phyloP scores from a whole-genome alignment of 2,329 filamentous ascomycete species.

The Saccharata proteae region DNA sequence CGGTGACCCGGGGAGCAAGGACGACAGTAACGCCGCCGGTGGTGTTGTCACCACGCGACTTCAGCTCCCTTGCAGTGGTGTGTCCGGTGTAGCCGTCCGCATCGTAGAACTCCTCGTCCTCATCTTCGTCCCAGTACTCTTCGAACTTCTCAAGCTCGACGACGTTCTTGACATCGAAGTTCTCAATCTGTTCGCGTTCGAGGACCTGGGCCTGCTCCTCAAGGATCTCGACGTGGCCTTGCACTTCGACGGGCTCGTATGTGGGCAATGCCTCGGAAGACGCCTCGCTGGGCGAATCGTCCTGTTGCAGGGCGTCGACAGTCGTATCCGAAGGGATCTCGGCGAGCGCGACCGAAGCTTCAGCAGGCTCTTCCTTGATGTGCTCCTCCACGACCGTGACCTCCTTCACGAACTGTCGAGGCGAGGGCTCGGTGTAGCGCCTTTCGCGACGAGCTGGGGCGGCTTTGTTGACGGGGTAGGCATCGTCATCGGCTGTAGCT shows the following conservation, averaged over 20 bases:
- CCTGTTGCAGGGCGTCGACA: too few species aligned
- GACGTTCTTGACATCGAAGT: constrained; percentile 17
- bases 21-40: constrained; percentile 52
- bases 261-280: too few species aligned
- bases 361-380: constrained; percentile 5
- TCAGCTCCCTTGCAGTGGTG: constrained; percentile 66
- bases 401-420: constrained; percentile 3
- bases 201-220: constrained; percentile 23
- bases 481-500: neutral
- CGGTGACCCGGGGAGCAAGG: constrained; percentile 59
- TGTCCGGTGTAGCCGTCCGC: constrained; percentile 49
- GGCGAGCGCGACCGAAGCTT: too few species aligned
- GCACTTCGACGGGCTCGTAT: constrained; percentile 9
- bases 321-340: too few species aligned
- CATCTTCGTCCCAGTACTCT: constrained; percentile 62
- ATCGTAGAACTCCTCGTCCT: constrained; percentile 63
- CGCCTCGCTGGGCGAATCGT: too few species aligned
- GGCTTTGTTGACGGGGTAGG: neutral
- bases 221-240: constrained; percentile 14
- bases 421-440: constrained; percentile 5
- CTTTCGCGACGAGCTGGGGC: constrained; percentile 2
- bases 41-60: constrained; percentile 63
- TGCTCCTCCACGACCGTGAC: constrained; percentile 1
- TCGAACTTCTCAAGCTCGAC: constrained; percentile 39
- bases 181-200: constrained; percentile 25